These are phyloP conservation scores for Zygnema circumcarinatum DNA, from an alignment of 139 green algal genomes.

Conservation along the genomic window DNA sequence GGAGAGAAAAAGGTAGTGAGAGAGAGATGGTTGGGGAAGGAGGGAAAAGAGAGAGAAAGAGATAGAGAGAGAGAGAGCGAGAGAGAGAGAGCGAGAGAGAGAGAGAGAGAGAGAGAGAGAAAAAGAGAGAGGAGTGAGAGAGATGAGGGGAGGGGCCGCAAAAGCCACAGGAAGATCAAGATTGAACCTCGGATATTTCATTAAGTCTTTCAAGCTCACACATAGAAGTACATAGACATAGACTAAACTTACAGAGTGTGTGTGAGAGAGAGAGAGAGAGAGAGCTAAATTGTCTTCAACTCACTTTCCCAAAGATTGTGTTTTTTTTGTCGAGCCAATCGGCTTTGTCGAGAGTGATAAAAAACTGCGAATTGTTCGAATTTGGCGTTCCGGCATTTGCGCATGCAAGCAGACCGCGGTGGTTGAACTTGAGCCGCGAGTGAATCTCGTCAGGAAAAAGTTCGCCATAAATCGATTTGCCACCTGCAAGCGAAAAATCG, in stretches of 20 bases:
- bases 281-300: not conserved
- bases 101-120: too few species aligned
- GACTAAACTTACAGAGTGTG: not conserved
- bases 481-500: slow-evolving; percentile 60
- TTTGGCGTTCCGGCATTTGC: slow-evolving; percentile 87
- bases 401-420: slow-evolving; percentile 90
- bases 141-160: too few species aligned
- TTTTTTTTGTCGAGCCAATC: slow-evolving; percentile 87
- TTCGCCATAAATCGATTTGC: slow-evolving; percentile 78
- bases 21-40: too few species aligned
- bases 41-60: too few species aligned
- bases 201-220: not conserved
- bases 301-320: slow-evolving; percentile 95
- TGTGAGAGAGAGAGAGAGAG: not conserved
- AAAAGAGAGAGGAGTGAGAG: too few species aligned
- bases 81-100: too few species aligned
- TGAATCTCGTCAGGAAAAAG: slow-evolving; percentile 69
- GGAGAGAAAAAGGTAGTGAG: too few species aligned
- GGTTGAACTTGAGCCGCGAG: slow-evolving; percentile 77
- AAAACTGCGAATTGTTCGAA: slow-evolving; percentile 93
- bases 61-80: too few species aligned
- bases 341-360: slow-evolving; percentile 81
- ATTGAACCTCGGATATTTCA: too few species aligned
- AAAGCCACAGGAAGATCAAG: too few species aligned
- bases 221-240: slow-evolving; percentile 1